These are phyloP conservation scores for Strobilomyces dryophilus DNA, from an alignment of 768 basidiomycete genomes.

Conservation along the genomic window DNA sequence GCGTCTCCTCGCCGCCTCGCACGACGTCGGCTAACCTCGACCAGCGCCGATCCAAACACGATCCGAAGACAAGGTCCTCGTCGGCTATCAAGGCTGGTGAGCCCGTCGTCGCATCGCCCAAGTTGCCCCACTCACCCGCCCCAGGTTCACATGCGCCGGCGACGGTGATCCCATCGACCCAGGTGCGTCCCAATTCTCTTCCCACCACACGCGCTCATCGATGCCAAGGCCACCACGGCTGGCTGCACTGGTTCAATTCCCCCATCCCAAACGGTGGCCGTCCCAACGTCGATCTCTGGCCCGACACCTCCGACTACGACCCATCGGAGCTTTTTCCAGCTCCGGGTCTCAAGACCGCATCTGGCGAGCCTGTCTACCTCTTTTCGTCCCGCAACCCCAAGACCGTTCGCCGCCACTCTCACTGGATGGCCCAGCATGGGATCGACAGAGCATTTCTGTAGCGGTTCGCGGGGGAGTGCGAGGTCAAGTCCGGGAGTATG, in stretches of 20 bases:
- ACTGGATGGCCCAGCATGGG: constrained; percentile 78
- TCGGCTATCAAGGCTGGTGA: too few species aligned
- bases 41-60: constrained; percentile 50
- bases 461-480: constrained; percentile 68
- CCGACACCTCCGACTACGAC: too few species aligned
- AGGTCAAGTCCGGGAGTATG: constrained; percentile 48
- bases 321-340: constrained; percentile 67
- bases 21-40: background rate
- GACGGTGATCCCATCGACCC: constrained; percentile 66
- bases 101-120: too few species aligned
- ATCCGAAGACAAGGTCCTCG: too few species aligned
- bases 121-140: too few species aligned
- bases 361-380: constrained; percentile 59
- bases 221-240: constrained; percentile 68
- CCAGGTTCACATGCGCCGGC: constrained; percentile 68
- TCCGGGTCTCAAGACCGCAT: constrained; percentile 56
- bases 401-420: constrained; percentile 57
- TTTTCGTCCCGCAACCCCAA: constrained; percentile 77
- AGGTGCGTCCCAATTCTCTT: constrained; percentile 31
- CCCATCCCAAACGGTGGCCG: too few species aligned
- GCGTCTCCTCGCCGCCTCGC: background rate
- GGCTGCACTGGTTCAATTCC: constrained; percentile 89
- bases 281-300: too few species aligned
- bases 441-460: constrained; percentile 82
- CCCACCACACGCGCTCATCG: background rate